Percentiles rank a stretch among this genome's conserved stretches.
Conservation (phyloP, 352 stramenopile genomes). For the Phytopythium mirpurense region DNA sequence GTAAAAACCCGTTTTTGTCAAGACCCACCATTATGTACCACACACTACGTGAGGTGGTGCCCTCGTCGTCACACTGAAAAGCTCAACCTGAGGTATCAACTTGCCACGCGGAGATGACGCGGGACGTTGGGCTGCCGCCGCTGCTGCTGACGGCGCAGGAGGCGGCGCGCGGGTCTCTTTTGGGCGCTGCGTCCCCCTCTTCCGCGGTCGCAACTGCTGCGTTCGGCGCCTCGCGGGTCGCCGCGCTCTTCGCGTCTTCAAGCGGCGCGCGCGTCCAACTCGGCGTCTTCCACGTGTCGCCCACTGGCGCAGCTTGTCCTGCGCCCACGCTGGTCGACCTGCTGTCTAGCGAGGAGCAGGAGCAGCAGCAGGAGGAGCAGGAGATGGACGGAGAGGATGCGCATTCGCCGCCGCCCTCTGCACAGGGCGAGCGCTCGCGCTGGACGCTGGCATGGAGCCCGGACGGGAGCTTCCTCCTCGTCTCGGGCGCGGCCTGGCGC, state of each 20-base stretch:
- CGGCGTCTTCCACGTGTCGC: conserved; percentile 24
- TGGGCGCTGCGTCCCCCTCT: not conserved
- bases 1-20: no score
- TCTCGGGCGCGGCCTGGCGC: conserved; percentile 23
- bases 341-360: conserved; percentile 3
- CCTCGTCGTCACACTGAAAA: no score
- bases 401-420: no score
- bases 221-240: conserved; percentile 18
- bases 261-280: conserved; percentile 20
- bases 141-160: conserved; percentile 34
- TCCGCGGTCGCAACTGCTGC: conserved; percentile 12
- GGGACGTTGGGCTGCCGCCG: not conserved
- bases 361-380: not conserved
- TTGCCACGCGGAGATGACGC: no score
- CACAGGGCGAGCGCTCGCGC: not conserved
- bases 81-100: no score
- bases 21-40: no score
- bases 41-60: no score
- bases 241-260: conserved; percentile 27
- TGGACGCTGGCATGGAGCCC: conserved; percentile 52
- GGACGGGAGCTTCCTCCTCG: conserved; percentile 42
- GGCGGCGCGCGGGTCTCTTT: conserved; percentile 15
- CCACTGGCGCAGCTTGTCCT: not conserved
- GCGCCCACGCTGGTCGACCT: conserved; percentile 16
- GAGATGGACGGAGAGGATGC: not conserved